A percentile compares a stretch with the other conserved stretches of the same genome.
Conservation (phyloP, 495 filamentous ascomycete species). For the Penicillium herquei region DNA sequence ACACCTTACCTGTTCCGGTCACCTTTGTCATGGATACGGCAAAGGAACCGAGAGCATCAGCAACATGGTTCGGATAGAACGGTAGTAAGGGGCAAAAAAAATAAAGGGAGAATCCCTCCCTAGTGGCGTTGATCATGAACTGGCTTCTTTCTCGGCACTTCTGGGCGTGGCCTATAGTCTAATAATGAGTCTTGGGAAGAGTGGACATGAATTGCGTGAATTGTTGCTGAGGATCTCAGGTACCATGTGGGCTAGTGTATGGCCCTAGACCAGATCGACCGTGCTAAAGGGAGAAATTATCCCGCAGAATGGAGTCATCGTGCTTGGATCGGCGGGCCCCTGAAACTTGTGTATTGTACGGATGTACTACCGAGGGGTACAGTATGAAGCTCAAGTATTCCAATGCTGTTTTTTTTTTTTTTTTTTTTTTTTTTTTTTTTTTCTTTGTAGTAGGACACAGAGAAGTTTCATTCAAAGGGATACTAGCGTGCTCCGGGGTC, state of each 20-base stretch:
- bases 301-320: slow-evolving; percentile 29
- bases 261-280: slow-evolving; percentile 22
- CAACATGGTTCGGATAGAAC: neutral
- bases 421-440: neutral
- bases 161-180: slow-evolving; percentile 1
- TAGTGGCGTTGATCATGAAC: neutral
- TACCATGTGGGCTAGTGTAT: slow-evolving; percentile 10
- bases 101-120: neutral
- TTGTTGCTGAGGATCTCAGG: slow-evolving; percentile 24
- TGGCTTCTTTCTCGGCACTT: slow-evolving; percentile 2
- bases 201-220: slow-evolving; percentile 16
- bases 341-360: neutral
- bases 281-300: slow-evolving; percentile 18
- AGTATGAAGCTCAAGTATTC: neutral
- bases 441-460: neutral
- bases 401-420: neutral
- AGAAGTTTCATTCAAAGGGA: neutral
- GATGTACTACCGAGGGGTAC: neutral
- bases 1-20: neutral
- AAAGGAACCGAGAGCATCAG: neutral
- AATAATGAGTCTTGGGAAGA: neutral
- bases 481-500: slow-evolving; percentile 10
- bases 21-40: neutral
- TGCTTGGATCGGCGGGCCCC: slow-evolving; percentile 13
- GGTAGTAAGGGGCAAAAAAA: neutral